These are phyloP conservation scores for Ulmus americana DNA, from an alignment of 331 rosid species.

Conservation along the genomic window DNA sequence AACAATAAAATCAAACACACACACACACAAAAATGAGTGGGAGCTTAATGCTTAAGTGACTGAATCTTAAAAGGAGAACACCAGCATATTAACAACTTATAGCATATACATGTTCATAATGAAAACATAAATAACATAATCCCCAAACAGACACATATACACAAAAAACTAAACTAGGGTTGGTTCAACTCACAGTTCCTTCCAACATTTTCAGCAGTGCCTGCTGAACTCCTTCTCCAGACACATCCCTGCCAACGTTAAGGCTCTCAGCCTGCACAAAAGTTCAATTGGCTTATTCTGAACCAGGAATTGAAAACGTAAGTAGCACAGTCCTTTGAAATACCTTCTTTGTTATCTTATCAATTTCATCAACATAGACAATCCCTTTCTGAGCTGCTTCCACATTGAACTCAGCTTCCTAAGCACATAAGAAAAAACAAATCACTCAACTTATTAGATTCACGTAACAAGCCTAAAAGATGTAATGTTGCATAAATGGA, in stretches of 20 bases:
- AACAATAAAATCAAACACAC: too few species aligned
- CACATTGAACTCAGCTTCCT: conserved; percentile 72
- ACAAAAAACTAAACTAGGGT: neutral
- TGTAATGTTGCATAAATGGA: neutral
- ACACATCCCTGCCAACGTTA: conserved; percentile 67
- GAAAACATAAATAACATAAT: neutral
- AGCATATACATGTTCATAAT: neutral
- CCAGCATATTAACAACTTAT: neutral
- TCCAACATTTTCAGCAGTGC: conserved; percentile 70
- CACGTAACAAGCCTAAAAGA: neutral
- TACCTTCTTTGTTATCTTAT: conserved; percentile 68
- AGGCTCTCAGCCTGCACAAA: conserved; percentile 45
- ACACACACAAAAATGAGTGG: neutral
- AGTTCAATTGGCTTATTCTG: conserved; percentile 2
- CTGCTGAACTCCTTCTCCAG: conserved; percentile 78
- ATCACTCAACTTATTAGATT: neutral
- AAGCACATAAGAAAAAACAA: conserved; percentile 26
- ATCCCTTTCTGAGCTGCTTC: conserved; percentile 70
- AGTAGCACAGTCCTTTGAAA: neutral
- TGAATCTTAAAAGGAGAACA: neutral
- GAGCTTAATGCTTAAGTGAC: neutral
- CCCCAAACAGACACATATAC: neutral
- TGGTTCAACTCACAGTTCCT: conserved; percentile 53
- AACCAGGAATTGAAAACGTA: neutral
- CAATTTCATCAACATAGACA: conserved; percentile 67